Evolutionary conservation across 768 basidiomycete species (phyloP).

Genomic region (Rhizopogon vulgaris): DNA sequence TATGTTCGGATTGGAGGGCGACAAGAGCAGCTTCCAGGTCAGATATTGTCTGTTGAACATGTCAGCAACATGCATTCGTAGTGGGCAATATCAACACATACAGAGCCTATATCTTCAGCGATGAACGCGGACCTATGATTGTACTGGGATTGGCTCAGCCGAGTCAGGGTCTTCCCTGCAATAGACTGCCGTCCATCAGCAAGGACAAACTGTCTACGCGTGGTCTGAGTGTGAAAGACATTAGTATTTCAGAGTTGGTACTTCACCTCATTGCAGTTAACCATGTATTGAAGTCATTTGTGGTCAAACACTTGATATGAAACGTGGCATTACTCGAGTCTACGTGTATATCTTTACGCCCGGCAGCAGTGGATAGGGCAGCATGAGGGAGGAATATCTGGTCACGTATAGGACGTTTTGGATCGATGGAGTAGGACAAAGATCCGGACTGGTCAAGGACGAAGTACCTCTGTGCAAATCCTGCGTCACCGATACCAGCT

Average conservation of each 20-base stretch:
- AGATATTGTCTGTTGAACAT: conserved; percentile 41
- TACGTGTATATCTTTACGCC: conserved; percentile 74
- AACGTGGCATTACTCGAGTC: conserved; percentile 74
- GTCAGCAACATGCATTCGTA: conserved; percentile 1
- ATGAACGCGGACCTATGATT: conserved; percentile 41
- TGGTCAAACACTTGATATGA: conserved; percentile 72
- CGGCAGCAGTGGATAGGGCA: conserved; percentile 70
- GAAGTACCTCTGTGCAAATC: conserved; percentile 83
- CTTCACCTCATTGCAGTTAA: conserved; percentile 67
- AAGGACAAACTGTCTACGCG: conserved; percentile 52
- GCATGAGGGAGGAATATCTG: conserved; percentile 60
- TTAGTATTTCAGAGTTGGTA: background rate
- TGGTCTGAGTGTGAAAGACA: background rate
- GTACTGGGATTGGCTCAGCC: conserved; percentile 39
- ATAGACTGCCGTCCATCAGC: conserved; percentile 34
- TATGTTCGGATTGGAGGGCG: conserved; percentile 33
- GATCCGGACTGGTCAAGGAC: conserved; percentile 59
- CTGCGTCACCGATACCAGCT: conserved; percentile 28
- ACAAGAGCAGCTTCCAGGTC: conserved; percentile 52
- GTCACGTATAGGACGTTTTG: conserved; percentile 66
- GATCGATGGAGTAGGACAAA: conserved; percentile 71
- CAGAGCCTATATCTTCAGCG: conserved; percentile 62
- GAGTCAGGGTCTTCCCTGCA: conserved; percentile 22
- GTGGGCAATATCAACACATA: conserved; percentile 27
- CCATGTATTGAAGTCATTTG: conserved; percentile 69